Conservation (phyloP, 257 asterid species). For the Anisodus acutangulus region DNA sequence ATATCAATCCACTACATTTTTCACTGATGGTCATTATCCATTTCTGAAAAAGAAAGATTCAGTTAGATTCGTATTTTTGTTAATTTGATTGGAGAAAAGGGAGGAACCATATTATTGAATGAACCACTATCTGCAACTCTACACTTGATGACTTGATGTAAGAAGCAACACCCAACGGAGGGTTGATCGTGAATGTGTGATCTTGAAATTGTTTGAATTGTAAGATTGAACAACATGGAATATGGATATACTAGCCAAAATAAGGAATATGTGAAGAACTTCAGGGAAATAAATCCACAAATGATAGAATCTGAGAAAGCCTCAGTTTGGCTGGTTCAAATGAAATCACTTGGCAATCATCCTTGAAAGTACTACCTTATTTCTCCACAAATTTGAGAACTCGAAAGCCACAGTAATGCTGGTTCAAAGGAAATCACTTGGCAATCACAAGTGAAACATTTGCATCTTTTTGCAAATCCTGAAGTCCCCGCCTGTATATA, state of each 20-base stretch:
- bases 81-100: constrained; percentile 21
- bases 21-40: constrained; percentile 6
- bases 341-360: constrained; percentile 15
- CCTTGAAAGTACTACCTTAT: constrained; percentile 9
- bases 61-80: background rate
- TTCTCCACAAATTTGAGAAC: constrained; percentile 16
- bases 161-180: constrained; percentile 7
- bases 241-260: background rate
- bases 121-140: background rate
- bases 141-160: background rate
- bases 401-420: constrained; percentile 3
- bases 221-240: constrained; percentile 13
- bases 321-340: background rate
- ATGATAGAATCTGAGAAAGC: constrained; percentile 21
- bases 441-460: background rate
- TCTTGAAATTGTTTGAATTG: constrained; percentile 1
- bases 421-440: background rate
- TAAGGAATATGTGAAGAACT: background rate
- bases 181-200: background rate
- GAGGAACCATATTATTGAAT: background rate
- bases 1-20: background rate
- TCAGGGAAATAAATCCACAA: background rate
- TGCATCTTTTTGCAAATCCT: constrained; percentile 17
- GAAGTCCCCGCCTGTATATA: background rate
- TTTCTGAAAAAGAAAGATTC: background rate